Conservation (phyloP, 139 green algal species). For the Chara braunii region DNA sequence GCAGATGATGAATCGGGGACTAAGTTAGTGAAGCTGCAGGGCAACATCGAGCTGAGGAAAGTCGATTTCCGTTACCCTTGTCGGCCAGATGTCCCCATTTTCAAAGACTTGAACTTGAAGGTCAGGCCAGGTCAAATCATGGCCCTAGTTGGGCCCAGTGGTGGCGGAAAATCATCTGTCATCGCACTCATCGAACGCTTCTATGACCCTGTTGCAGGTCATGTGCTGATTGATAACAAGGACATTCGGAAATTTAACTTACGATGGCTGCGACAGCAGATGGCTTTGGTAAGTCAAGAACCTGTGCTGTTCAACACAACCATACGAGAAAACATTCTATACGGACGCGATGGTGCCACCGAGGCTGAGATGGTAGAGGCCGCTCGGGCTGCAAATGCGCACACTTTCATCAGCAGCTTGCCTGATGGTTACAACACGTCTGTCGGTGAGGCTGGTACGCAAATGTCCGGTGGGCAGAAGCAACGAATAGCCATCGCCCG, state of each 20-base stretch:
- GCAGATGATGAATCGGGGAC: constrained; percentile 6
- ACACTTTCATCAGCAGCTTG: constrained; percentile 60
- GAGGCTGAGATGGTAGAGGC: constrained; percentile 61
- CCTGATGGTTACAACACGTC: constrained; percentile 54
- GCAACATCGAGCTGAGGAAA: constrained; percentile 51
- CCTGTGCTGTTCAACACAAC: constrained; percentile 49
- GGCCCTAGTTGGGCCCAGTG: constrained; percentile 78
- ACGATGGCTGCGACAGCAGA: constrained; percentile 58
- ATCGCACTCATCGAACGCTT: constrained; percentile 81
- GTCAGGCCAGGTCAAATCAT: constrained; percentile 66
- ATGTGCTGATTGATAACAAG: constrained; percentile 68
- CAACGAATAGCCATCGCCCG: constrained; percentile 71
- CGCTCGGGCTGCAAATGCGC: constrained; percentile 61
- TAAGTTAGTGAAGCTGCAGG: constrained; percentile 27
- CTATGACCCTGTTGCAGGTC: constrained; percentile 65
- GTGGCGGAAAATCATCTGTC: constrained; percentile 84
- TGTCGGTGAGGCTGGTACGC: constrained; percentile 32
- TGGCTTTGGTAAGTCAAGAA: constrained; percentile 80
- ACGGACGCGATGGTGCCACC: constrained; percentile 51
- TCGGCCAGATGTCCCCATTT: constrained; percentile 34
- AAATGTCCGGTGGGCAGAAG: constrained; percentile 57
- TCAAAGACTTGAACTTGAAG: constrained; percentile 52
- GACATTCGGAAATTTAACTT: constrained; percentile 67
- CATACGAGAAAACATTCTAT: constrained; percentile 81
- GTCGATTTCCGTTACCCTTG: constrained; percentile 73